Base-by-base conservation (phyloP, 2,329 filamentous ascomycete genomes). In the Ceratocystis destructans region DNA sequence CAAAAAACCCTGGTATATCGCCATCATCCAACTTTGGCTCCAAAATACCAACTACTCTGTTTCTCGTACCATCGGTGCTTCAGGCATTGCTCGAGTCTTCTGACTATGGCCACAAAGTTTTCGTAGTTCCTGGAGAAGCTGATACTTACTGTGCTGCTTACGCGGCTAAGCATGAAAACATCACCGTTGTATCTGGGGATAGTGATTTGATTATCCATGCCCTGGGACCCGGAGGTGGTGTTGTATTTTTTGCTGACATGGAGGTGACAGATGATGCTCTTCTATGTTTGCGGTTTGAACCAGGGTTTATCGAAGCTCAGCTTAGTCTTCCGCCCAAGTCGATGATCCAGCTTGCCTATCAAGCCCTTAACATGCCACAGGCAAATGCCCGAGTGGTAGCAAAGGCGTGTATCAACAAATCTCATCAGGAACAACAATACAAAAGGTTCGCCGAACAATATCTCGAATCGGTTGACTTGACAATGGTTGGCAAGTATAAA, bases 151-250 rank as follows among this genome's bases (percentile, higher is more conserved):
- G 91, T 73, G 90, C 90, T 2, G 76, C 80, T 15, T 79, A 85
- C 33, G 69, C 68, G 64, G 80, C 89, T 5, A 79, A 78, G n/a
- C 69, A 76, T 1, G 72, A 78, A 37, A 78, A 80, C 1, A 83
- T 83, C 0, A 77, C 79, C 1, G 80, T 90, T 15, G 75, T 96
- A 5, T 95, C 90, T 0, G 86, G 85, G n/a, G 93, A 97, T 71
- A 95, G 91, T 0, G 93, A 97, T 72, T 79, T 96, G 7, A 77
- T 96, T 0, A 80, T 93, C 0, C 86, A 92, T 72, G 81, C 90
- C 67, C 79, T 93, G 7, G 87, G 86, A 0, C 69, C 79, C 1
- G 87, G 87, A 0, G 78, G 79, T 0, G 84, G 96, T 0, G 77
- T 85, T 0, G 86, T 93, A 66, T 81, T 96, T 37, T 44, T 72